A percentile compares a stretch with the other conserved stretches of the same genome.
Conservation (phyloP, 208 protist genomes). For the Acanthamoeba healyi region DNA sequence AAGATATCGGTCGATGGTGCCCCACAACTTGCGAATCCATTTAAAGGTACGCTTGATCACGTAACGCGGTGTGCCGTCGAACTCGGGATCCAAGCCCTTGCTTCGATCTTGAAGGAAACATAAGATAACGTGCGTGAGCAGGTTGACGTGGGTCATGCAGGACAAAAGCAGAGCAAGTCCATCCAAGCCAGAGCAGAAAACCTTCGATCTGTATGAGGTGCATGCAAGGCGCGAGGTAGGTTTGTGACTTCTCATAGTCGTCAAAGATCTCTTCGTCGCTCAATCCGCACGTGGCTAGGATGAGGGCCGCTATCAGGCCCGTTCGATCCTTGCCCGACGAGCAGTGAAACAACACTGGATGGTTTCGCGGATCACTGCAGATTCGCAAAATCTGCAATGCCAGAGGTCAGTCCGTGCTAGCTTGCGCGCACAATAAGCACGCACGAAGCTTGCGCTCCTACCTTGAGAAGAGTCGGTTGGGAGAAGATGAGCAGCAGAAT, state of each 20-base stretch:
- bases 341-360: slow-evolving; percentile 65
- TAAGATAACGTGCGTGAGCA: too few relatives aligned
- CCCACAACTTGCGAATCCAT: neutral
- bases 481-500: slow-evolving; percentile 51
- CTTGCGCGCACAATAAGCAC: too few relatives aligned
- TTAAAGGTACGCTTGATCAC: slow-evolving; percentile 35
- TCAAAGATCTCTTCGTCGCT: slow-evolving; percentile 35
- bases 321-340: slow-evolving; percentile 54
- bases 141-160: too few relatives aligned
- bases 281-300: slow-evolving; percentile 26
- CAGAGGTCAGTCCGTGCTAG: too few relatives aligned
- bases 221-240: neutral
- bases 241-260: slow-evolving; percentile 41
- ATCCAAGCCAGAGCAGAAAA: neutral
- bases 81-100: slow-evolving; percentile 40
- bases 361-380: slow-evolving; percentile 45
- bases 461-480: slow-evolving; percentile 32
- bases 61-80: slow-evolving; percentile 58
- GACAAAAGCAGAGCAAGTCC: neutral
- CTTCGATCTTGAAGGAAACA: neutral
- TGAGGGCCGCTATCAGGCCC: slow-evolving; percentile 59
- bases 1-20: neutral
- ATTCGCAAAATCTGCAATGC: slow-evolving; percentile 29
- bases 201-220: slow-evolving; percentile 58
- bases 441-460: too few relatives aligned